These are phyloP conservation scores for Cyclotella atomus DNA, from an alignment of 108 stramenopile genomes.

Conservation along the genomic window DNA sequence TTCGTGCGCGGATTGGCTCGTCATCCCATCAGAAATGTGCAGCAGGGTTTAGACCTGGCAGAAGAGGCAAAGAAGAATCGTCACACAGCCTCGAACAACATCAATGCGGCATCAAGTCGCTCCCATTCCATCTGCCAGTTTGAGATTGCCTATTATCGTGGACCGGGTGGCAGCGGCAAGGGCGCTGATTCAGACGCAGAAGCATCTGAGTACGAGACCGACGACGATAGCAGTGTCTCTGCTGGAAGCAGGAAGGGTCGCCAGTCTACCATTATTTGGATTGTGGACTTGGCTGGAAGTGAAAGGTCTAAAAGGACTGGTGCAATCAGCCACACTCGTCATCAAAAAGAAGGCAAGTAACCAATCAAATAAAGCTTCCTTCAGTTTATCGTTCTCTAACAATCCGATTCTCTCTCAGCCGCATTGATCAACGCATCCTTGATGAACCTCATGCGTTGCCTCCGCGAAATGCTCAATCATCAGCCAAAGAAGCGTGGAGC, in stretches of 20 bases:
- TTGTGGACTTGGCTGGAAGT: conserved; percentile 98
- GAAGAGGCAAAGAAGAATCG: conserved; percentile 73
- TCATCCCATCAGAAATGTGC: conserved; percentile 66
- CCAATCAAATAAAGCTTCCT: too few relatives aligned
- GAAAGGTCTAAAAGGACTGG: conserved; percentile 91
- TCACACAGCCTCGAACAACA: conserved; percentile 86
- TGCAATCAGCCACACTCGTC: conserved; percentile 56
- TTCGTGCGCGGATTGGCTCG: conserved; percentile 85
- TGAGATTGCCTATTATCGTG: conserved; percentile 54
- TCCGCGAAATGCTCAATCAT: conserved; percentile 85
- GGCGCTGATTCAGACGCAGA: too few relatives aligned
- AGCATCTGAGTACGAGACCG: too few relatives aligned
- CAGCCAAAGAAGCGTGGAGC: conserved; percentile 55
- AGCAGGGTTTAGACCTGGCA: conserved; percentile 68
- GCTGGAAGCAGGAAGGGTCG: too few relatives aligned
- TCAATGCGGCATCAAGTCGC: conserved; percentile 92
- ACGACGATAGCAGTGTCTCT: conserved; percentile 68
- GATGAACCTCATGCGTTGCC: conserved; percentile 97
- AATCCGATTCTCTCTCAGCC: conserved; percentile 40
- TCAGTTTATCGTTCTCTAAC: not conserved
- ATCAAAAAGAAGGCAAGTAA: conserved; percentile 81
- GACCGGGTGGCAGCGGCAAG: not conserved
- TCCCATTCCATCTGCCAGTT: conserved; percentile 94
- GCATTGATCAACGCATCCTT: conserved; percentile 93
- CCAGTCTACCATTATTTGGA: conserved; percentile 78